These are phyloP conservation scores for Jacaranda mimosifolia DNA, from an alignment of 257 asterid species.

Conservation along the genomic window DNA sequence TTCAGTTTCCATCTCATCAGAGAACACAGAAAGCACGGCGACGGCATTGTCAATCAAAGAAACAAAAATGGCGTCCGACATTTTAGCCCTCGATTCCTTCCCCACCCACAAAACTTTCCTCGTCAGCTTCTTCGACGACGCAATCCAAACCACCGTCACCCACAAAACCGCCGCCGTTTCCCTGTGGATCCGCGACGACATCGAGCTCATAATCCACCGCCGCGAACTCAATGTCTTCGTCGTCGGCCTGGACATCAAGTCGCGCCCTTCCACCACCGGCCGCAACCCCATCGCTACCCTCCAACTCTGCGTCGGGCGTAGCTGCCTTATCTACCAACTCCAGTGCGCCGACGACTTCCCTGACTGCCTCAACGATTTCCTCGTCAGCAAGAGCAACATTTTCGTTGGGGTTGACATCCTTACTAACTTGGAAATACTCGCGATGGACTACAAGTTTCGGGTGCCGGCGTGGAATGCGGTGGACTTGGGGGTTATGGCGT, in stretches of 20 bases:
- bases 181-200: too few species aligned
- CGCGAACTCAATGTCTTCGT: constrained; percentile 31
- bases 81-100: too few species aligned
- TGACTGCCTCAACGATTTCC: constrained; percentile 28
- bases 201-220: too few species aligned
- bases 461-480: not conserved
- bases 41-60: too few species aligned
- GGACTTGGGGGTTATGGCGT: constrained; percentile 41
- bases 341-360: constrained; percentile 38
- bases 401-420: constrained; percentile 44
- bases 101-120: too few species aligned
- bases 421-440: constrained; percentile 36
- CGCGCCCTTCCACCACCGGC: not conserved
- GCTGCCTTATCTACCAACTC: constrained; percentile 50
- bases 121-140: too few species aligned
- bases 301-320: constrained; percentile 47
- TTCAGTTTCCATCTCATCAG: too few species aligned
- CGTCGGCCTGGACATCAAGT: constrained; percentile 47
- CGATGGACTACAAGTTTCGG: constrained; percentile 25
- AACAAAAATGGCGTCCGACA: too few species aligned
- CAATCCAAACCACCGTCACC: too few species aligned
- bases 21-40: too few species aligned
- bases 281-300: constrained; percentile 44
- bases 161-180: too few species aligned
- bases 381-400: constrained; percentile 9